Percentiles rank a stretch among this genome's conserved stretches.
Conservation (phyloP, 2,329 filamentous ascomycete genomes). For the Fusarium armeniacum region DNA sequence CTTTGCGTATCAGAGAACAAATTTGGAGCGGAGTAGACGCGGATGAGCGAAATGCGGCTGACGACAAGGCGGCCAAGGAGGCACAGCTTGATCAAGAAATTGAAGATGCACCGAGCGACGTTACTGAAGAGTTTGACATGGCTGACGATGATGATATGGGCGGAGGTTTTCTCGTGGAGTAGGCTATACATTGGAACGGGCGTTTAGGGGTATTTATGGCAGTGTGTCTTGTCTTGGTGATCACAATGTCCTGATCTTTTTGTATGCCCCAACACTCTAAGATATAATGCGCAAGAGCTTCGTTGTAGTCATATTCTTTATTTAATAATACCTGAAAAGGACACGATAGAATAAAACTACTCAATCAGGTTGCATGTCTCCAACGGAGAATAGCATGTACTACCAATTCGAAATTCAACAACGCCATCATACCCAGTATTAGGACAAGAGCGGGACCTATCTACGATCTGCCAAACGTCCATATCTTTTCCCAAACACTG, state of each 20-base stretch:
- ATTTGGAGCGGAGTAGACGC: conserved; percentile 73
- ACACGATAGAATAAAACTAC: not conserved
- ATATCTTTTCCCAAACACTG: conserved; percentile 43
- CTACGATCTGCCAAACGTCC: conserved; percentile 47
- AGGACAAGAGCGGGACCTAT: not conserved
- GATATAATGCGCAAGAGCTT: not conserved
- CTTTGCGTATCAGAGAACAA: conserved; percentile 79
- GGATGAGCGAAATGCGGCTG: conserved; percentile 60
- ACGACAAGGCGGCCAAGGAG: conserved; percentile 56
- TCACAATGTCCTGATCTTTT: not conserved
- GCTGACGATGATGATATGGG: conserved; percentile 61
- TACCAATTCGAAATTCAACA: not conserved
- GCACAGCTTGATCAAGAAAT: conserved; percentile 55
- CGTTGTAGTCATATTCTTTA: not conserved
- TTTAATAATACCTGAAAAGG: not conserved
- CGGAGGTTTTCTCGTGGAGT: conserved; percentile 61
- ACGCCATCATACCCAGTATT: not conserved
- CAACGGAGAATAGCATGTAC: not conserved
- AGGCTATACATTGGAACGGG: conserved; percentile 1
- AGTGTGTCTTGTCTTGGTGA: not conserved
- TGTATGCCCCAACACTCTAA: not conserved
- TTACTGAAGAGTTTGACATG: conserved; percentile 61
- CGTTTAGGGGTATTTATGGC: not conserved
- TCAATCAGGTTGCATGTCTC: not conserved
- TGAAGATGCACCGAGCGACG: conserved; percentile 57